A percentile compares a stretch with the other conserved stretches of the same genome.
phyloP scores from a whole-genome alignment of 2,329 filamentous ascomycete genomes.

The Penicillium griseofulvum region DNA sequence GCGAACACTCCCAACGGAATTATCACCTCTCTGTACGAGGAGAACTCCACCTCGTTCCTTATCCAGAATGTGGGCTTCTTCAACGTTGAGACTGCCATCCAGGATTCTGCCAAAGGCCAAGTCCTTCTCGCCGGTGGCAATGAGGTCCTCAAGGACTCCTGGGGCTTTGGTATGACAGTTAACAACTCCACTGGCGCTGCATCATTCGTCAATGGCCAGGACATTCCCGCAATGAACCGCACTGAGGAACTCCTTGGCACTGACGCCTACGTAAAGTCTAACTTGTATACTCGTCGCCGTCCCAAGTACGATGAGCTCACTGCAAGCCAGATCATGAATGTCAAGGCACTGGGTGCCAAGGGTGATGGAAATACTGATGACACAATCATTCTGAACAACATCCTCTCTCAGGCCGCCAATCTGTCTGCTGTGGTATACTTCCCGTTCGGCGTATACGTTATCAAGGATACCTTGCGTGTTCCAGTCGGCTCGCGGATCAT shows the following conservation, averaged over 20 bases:
- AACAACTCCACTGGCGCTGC: no score
- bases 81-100: conserved; percentile 14
- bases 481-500: conserved; percentile 59
- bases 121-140: conserved; percentile 17
- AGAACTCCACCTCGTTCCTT: conserved; percentile 28
- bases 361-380: conserved; percentile 56
- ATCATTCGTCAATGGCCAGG: conserved; percentile 13
- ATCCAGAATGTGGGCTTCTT: conserved; percentile 18
- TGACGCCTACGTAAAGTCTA: conserved; percentile 8
- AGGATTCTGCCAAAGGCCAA: not conserved
- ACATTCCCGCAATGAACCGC: no score
- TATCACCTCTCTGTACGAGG: conserved; percentile 33
- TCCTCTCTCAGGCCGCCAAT: conserved; percentile 17
- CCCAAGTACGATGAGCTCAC: conserved; percentile 13
- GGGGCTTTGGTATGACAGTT: conserved; percentile 26
- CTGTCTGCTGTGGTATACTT: conserved; percentile 62
- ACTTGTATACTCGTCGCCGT: conserved; percentile 15
- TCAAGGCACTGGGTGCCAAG: conserved; percentile 39
- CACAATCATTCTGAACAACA: conserved; percentile 10
- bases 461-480: conserved; percentile 68
- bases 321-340: conserved; percentile 37
- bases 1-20: conserved; percentile 51
- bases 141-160: conserved; percentile 14
- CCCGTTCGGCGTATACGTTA: conserved; percentile 70
- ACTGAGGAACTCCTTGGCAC: not conserved